Percentiles rank a stretch among this genome's conserved stretches.
These are phyloP conservation scores for Paraphoma chrysanthemicola DNA, from an alignment of 2,329 filamentous ascomycete genomes.

Conservation along the genomic window DNA sequence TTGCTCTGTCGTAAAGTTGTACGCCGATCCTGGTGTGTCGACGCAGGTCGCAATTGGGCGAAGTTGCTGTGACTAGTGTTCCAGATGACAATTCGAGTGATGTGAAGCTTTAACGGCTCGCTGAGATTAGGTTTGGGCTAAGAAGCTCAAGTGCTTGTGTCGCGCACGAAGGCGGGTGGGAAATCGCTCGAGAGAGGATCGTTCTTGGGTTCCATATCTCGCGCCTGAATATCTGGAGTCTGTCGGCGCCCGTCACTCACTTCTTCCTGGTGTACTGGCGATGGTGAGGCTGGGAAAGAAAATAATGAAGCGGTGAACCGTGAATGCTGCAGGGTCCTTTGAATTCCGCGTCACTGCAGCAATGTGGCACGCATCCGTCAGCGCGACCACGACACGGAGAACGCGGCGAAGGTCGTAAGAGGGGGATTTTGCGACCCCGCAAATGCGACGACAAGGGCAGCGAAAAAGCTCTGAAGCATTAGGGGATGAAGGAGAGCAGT, in stretches of 20 bases:
- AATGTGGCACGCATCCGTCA: conserved; percentile 7
- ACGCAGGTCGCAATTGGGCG: not conserved
- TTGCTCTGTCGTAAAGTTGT: not conserved
- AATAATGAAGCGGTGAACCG: conserved; percentile 13
- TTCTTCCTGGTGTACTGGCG: not conserved
- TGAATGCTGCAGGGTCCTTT: conserved; percentile 12
- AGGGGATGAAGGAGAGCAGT: conserved; percentile 14
- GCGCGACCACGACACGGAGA: not conserved
- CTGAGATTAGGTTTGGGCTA: not conserved
- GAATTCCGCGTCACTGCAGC: conserved; percentile 32
- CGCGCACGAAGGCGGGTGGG: conserved; percentile 37
- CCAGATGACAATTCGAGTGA: not conserved
- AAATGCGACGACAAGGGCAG: not conserved
- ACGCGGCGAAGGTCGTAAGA: not conserved
- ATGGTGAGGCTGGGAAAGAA: conserved; percentile 8
- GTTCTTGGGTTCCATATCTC: conserved; percentile 44
- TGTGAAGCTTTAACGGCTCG: not conserved
- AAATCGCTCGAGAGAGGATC: conserved; percentile 47
- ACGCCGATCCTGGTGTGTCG: not conserved
- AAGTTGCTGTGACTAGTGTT: not conserved
- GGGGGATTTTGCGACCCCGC: not conserved
- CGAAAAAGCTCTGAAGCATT: conserved; percentile 1
- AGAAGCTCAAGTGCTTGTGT: conserved; percentile 10
- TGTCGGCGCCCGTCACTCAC: not conserved
- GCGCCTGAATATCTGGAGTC: not conserved